These are phyloP conservation scores for Pterocarpus macrocarpus DNA, from an alignment of 306 rosid species.

Conservation along the genomic window DNA sequence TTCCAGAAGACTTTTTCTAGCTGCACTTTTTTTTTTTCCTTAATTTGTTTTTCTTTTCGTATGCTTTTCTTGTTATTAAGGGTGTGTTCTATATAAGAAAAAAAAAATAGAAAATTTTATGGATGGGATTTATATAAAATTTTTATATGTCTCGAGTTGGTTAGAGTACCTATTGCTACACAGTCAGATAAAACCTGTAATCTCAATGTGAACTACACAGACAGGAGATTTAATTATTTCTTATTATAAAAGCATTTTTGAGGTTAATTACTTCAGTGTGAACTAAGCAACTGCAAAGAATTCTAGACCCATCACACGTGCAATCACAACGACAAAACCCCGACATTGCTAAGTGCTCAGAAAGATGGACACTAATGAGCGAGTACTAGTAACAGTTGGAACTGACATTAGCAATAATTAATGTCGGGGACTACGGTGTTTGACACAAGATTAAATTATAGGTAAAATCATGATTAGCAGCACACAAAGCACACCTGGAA, in stretches of 20 bases:
- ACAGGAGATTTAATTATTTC: neutral
- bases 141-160: too few species aligned
- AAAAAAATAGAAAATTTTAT: too few species aligned
- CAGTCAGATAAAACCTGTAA: too few species aligned
- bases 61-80: neutral
- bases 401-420: constrained; percentile 45
- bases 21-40: neutral
- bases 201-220: neutral
- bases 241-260: neutral
- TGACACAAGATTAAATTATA: constrained; percentile 29
- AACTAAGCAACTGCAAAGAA: constrained; percentile 39
- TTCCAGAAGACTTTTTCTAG: neutral
- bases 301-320: constrained; percentile 47
- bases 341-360: constrained; percentile 43
- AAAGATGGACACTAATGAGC: constrained; percentile 13
- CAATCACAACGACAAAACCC: constrained; percentile 26
- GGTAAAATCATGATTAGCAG: constrained; percentile 42
- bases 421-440: constrained; percentile 40
- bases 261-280: constrained; percentile 43
- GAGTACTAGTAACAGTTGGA: constrained; percentile 38
- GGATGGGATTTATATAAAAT: too few species aligned
- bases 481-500: constrained; percentile 37
- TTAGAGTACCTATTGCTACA: too few species aligned
- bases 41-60: neutral
- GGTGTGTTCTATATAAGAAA: too few species aligned